These are phyloP conservation scores for Galerina sulciceps DNA, from an alignment of 768 basidiomycete genomes.

Conservation along the genomic window DNA sequence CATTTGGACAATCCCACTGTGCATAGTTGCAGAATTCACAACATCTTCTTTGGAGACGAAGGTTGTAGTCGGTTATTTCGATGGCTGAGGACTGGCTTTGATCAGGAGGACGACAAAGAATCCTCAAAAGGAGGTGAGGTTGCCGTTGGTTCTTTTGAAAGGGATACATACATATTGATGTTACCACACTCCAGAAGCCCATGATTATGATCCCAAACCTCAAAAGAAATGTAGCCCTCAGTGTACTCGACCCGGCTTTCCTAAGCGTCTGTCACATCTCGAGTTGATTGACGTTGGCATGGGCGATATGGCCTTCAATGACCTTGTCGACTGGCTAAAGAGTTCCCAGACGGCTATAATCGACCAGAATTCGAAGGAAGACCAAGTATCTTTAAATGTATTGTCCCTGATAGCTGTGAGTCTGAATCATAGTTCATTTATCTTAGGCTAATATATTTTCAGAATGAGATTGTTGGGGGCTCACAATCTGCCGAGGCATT, in stretches of 20 bases:
- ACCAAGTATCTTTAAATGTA: not conserved
- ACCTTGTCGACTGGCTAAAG: slow-evolving; percentile 17
- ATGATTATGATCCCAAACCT: too few relatives aligned
- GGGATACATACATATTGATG: not conserved
- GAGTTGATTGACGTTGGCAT: slow-evolving; percentile 15
- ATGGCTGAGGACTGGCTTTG: slow-evolving; percentile 8
- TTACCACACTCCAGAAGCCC: too few relatives aligned
- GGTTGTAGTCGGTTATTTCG: slow-evolving; percentile 12
- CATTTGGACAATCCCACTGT: not conserved
- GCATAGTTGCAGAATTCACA: not conserved
- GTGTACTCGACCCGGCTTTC: not conserved
- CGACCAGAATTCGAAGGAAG: not conserved
- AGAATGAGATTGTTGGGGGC: slow-evolving; percentile 21
- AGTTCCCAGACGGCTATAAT: slow-evolving; percentile 1
- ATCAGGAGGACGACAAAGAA: not conserved
- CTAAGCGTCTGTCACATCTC: slow-evolving; percentile 7
- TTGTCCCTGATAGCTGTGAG: slow-evolving; percentile 14
- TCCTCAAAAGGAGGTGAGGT: not conserved
- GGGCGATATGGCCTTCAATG: slow-evolving; percentile 14
- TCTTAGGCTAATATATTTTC: not conserved
- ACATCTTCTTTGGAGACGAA: slow-evolving; percentile 7
- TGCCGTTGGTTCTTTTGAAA: not conserved
- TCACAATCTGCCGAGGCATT: slow-evolving; percentile 13
- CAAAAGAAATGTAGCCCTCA: not conserved
- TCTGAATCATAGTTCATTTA: not conserved